Conservation (phyloP, 2,329 filamentous ascomycete genomes). For the Didymella lethalis region DNA sequence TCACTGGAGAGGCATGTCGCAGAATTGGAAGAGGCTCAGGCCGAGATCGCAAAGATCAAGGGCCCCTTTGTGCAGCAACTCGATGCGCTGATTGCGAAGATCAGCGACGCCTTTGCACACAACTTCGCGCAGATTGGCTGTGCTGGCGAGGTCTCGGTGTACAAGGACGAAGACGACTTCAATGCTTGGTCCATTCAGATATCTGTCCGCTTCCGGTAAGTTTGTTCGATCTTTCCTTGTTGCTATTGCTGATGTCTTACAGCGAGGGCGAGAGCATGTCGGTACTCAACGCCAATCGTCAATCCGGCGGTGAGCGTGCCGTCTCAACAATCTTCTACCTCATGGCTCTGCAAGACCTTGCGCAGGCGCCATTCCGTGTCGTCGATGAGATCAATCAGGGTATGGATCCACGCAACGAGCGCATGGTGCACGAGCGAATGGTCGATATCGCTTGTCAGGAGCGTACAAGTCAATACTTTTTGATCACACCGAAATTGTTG, state of each 20-base stretch:
- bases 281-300: slow-evolving; percentile 86
- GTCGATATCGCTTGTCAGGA: slow-evolving; percentile 94
- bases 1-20: slow-evolving; percentile 65
- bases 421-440: slow-evolving; percentile 97
- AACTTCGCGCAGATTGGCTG: slow-evolving; percentile 96
- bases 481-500: slow-evolving; percentile 96
- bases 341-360: slow-evolving; percentile 94
- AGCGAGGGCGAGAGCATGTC: slow-evolving; percentile 79
- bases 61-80: slow-evolving; percentile 83
- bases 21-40: slow-evolving; percentile 64
- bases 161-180: slow-evolving; percentile 90
- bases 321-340: slow-evolving; percentile 99
- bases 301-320: slow-evolving; percentile 94
- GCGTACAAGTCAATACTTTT: slow-evolving; percentile 81
- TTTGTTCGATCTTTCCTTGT: background rate
- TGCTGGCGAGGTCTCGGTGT: slow-evolving; percentile 85
- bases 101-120: slow-evolving; percentile 89
- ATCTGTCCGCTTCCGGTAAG: slow-evolving; percentile 90
- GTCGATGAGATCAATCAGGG: slow-evolving; percentile 99
- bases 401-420: slow-evolving; percentile 98
- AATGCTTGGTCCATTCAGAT: slow-evolving; percentile 94
- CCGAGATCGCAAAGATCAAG: slow-evolving; percentile 71
- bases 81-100: slow-evolving; percentile 77
- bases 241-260: slow-evolving; percentile 17
- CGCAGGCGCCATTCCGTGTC: slow-evolving; percentile 93